These are phyloP conservation scores for Fusarium stilboides DNA, from an alignment of 2,329 filamentous ascomycete species.

Conservation along the genomic window DNA sequence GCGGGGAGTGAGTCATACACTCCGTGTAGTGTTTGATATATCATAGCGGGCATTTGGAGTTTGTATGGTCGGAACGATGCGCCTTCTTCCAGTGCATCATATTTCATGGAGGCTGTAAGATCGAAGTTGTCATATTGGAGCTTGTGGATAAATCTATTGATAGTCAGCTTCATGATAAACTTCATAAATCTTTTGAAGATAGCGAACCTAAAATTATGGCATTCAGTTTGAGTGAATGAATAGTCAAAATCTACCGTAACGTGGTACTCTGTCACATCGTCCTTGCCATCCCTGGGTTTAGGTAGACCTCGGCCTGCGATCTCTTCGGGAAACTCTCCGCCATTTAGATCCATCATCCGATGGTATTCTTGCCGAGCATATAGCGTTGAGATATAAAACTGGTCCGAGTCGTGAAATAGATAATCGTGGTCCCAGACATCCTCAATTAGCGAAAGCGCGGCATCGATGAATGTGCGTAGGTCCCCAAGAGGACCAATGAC, in stretches of 20 bases:
- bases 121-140: conserved; percentile 60
- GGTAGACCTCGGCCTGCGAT: conserved; percentile 34
- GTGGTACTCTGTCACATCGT: conserved; percentile 39
- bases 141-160: conserved; percentile 58
- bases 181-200: neutral
- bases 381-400: conserved; percentile 39
- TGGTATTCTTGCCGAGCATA: conserved; percentile 48
- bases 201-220: conserved; percentile 63
- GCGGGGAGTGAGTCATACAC: conserved; percentile 24
- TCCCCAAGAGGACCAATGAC: conserved; percentile 44
- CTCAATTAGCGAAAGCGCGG: conserved; percentile 22
- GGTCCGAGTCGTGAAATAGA: conserved; percentile 38
- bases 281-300: conserved; percentile 8
- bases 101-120: conserved; percentile 55
- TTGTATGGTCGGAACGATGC: conserved; percentile 23
- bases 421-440: conserved; percentile 24
- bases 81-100: conserved; percentile 27
- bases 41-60: conserved; percentile 41
- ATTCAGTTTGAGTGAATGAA: conserved; percentile 66
- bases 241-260: conserved; percentile 40
- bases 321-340: conserved; percentile 23
- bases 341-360: conserved; percentile 31
- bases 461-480: conserved; percentile 40
- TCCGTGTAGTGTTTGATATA: conserved; percentile 25
- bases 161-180: neutral